These are phyloP conservation scores for Saturnispora halmiae DNA, from an alignment of 805 yeast genomes.

Conservation along the genomic window DNA sequence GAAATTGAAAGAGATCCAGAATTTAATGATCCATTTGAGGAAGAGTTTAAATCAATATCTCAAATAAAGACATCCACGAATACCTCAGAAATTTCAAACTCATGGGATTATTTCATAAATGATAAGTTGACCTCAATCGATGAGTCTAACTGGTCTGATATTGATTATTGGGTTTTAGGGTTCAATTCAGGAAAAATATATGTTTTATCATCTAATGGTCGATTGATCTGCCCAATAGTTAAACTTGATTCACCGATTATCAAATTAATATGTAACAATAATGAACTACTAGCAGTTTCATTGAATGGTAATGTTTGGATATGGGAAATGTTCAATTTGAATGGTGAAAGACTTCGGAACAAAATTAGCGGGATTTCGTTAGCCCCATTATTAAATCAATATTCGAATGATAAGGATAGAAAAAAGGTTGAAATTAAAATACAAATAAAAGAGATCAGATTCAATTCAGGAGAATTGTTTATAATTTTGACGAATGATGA, in stretches of 20 bases:
- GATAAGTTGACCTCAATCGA: slow-evolving; percentile 31
- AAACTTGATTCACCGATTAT: slow-evolving; percentile 44
- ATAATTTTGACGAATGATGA: slow-evolving; percentile 1
- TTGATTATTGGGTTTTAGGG: slow-evolving; percentile 46
- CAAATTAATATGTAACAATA: slow-evolving; percentile 28
- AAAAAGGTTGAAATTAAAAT: slow-evolving; percentile 20
- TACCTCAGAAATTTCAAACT: slow-evolving; percentile 1
- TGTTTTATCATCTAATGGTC: slow-evolving; percentile 38
- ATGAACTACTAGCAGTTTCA: slow-evolving; percentile 37
- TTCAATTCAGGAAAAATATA: slow-evolving; percentile 52
- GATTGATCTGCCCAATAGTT: slow-evolving; percentile 37
- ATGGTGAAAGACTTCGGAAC: slow-evolving; percentile 15
- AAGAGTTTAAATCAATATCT: slow-evolving; percentile 30
- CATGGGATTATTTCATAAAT: slow-evolving; percentile 36
- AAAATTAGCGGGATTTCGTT: slow-evolving; percentile 39
- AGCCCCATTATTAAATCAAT: slow-evolving; percentile 43
- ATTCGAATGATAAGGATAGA: slow-evolving; percentile 16
- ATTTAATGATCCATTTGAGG: slow-evolving; percentile 17
- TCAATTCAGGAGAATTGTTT: neutral
- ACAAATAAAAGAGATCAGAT: slow-evolving; percentile 2
- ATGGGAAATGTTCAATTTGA: slow-evolving; percentile 32
- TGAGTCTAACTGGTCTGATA: slow-evolving; percentile 30
- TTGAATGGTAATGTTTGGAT: slow-evolving; percentile 41
- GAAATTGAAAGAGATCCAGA: slow-evolving; percentile 20
- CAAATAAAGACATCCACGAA: slow-evolving; percentile 15